phyloP scores from a whole-genome alignment of 2,329 filamentous ascomycete species.

The Arthrobotrys sinensis region DNA sequence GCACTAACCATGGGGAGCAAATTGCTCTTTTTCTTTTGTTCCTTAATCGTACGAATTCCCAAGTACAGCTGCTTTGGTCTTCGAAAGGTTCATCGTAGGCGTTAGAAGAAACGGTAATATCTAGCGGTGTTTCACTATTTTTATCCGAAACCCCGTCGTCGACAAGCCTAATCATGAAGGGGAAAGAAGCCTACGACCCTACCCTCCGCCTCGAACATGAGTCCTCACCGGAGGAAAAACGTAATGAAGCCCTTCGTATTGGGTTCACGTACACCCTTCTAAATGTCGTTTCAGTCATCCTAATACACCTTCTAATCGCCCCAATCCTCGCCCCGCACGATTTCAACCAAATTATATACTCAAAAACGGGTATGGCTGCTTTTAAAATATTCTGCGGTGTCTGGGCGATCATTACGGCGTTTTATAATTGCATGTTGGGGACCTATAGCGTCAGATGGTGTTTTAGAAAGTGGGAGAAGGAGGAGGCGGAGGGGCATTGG shows the following conservation, averaged over 20 bases:
- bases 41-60: constrained; percentile 27
- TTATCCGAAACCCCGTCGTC: neutral
- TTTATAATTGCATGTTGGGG: constrained; percentile 50
- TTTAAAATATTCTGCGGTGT: constrained; percentile 42
- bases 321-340: constrained; percentile 42
- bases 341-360: constrained; percentile 3
- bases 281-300: constrained; percentile 33
- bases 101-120: neutral
- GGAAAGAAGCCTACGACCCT: constrained; percentile 6
- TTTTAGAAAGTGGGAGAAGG: constrained; percentile 31
- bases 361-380: constrained; percentile 6
- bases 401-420: constrained; percentile 41
- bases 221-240: constrained; percentile 43
- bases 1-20: constrained; percentile 19
- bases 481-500: constrained; percentile 38
- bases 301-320: constrained; percentile 41
- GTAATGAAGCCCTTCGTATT: constrained; percentile 40
- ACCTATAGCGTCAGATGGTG: constrained; percentile 10
- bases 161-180: neutral
- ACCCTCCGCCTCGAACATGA: constrained; percentile 39
- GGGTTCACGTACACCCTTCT: constrained; percentile 37
- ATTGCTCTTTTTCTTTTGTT: constrained; percentile 37
- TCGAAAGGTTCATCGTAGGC: constrained; percentile 15
- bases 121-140: too few relatives aligned
- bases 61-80: constrained; percentile 19